These are phyloP conservation scores for Xylariales sp. DNA, from an alignment of 2,329 filamentous ascomycete species.

Conservation along the genomic window DNA sequence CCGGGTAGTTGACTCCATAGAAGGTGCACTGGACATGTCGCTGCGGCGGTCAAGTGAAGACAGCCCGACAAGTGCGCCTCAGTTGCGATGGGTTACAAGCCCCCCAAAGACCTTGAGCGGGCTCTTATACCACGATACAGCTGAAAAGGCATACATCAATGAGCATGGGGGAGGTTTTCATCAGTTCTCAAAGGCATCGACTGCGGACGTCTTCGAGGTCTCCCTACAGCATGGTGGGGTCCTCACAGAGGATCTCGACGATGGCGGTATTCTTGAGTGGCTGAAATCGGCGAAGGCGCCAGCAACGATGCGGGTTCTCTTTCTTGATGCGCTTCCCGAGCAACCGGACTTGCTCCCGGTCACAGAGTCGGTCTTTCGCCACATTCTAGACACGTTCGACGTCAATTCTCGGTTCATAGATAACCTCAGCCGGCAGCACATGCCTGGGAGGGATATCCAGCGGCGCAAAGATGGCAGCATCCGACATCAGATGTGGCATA, in stretches of 20 bases:
- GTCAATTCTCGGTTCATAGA: conserved; percentile 5
- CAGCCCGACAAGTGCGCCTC: neutral
- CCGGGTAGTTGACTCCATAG: no score
- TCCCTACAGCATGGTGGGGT: neutral
- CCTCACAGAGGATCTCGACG: neutral
- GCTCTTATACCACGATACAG: conserved; percentile 5
- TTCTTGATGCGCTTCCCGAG: conserved; percentile 5
- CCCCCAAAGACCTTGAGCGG: neutral
- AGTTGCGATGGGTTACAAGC: neutral
- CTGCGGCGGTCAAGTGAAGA: neutral
- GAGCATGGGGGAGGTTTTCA: neutral
- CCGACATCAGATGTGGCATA: conserved; percentile 8
- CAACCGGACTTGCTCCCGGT: conserved; percentile 5
- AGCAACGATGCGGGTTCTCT: conserved; percentile 5
- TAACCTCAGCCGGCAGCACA: conserved; percentile 8
- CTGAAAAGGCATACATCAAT: conserved; percentile 4
- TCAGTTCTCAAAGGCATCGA: conserved; percentile 5
- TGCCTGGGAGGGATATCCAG: conserved; percentile 6
- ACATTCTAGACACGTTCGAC: neutral
- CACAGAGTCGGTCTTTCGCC: conserved; percentile 1
- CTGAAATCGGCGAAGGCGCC: neutral
- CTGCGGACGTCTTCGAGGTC: conserved; percentile 7
- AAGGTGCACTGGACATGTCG: neutral
- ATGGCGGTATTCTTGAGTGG: conserved; percentile 1
- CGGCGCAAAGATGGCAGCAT: neutral